Conservation (phyloP, 2,329 filamentous ascomycete genomes). For the Epichloe festucae region DNA sequence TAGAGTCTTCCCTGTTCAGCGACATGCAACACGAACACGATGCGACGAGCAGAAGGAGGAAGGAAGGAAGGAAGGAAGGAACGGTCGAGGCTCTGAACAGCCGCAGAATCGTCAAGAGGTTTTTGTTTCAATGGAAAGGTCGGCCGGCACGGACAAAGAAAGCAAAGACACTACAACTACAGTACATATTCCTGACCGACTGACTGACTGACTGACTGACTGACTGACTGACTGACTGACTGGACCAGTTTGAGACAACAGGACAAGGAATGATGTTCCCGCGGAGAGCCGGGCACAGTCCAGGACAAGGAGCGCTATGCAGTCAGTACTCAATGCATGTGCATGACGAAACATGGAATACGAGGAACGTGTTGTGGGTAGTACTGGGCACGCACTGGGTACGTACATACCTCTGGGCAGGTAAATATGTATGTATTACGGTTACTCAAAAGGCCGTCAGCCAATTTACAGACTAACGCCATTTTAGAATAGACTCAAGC, state of each 20-base stretch:
- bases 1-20: not conserved
- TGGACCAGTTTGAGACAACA: not conserved
- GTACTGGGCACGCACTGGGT: too few relatives aligned
- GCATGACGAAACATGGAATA: too few relatives aligned
- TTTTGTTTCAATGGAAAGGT: too few relatives aligned
- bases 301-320: not conserved
- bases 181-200: too few relatives aligned
- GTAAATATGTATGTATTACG: too few relatives aligned
- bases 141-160: too few relatives aligned
- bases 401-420: too few relatives aligned
- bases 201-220: too few relatives aligned
- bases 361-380: too few relatives aligned
- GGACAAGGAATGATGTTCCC: not conserved
- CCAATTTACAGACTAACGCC: too few relatives aligned
- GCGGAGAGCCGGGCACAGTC: not conserved
- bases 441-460: too few relatives aligned
- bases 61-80: not conserved
- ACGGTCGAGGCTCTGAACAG: not conserved
- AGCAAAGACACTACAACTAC: too few relatives aligned
- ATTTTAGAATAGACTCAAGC: not conserved
- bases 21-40: slow-evolving; percentile 12
- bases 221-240: not conserved
- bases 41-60: slow-evolving; percentile 10
- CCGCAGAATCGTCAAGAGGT: not conserved
- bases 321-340: not conserved